Conservation (phyloP, 495 filamentous ascomycete species). For the Cercophora samala region DNA sequence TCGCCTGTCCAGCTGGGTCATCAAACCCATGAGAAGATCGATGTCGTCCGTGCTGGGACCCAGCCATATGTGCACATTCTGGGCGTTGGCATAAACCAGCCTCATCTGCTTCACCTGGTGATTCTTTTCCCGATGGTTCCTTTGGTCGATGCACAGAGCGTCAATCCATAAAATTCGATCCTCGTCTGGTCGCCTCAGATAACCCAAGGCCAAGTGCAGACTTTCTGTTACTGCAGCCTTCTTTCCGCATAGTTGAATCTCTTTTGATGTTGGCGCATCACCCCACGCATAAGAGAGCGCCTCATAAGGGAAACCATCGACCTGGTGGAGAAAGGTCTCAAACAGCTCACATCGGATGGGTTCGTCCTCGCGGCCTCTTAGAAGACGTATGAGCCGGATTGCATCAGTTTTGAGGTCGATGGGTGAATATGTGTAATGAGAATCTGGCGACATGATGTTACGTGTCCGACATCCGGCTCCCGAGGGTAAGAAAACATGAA, state of each 20-base stretch:
- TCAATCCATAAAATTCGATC: slow-evolving; percentile 5
- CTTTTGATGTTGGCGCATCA: not conserved
- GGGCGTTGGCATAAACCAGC: not conserved
- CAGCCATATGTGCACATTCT: slow-evolving; percentile 1
- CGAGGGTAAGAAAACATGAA: not conserved
- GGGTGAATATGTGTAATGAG: not conserved
- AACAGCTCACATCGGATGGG: slow-evolving; percentile 8
- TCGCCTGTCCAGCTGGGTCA: not conserved
- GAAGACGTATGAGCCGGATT: slow-evolving; percentile 11
- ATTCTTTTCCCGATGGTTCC: not conserved
- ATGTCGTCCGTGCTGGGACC: not conserved
- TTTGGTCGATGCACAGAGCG: slow-evolving; percentile 6
- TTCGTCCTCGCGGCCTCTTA: not conserved
- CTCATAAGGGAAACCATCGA: slow-evolving; percentile 1
- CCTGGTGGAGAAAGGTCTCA: not conserved
- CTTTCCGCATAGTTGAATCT: not conserved
- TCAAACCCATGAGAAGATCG: not conserved
- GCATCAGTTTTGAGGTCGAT: not conserved
- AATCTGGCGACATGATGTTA: not conserved
- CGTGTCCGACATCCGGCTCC: not conserved
- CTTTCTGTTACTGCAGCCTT: not conserved
- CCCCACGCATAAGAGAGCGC: slow-evolving; percentile 16
- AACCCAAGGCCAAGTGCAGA: not conserved
- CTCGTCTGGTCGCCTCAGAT: not conserved
- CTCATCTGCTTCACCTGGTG: not conserved